A percentile compares a stretch with the other conserved stretches of the same genome.
phyloP scores from a whole-genome alignment of 140 eudicot genomes.

The Oenanthe javanica region DNA sequence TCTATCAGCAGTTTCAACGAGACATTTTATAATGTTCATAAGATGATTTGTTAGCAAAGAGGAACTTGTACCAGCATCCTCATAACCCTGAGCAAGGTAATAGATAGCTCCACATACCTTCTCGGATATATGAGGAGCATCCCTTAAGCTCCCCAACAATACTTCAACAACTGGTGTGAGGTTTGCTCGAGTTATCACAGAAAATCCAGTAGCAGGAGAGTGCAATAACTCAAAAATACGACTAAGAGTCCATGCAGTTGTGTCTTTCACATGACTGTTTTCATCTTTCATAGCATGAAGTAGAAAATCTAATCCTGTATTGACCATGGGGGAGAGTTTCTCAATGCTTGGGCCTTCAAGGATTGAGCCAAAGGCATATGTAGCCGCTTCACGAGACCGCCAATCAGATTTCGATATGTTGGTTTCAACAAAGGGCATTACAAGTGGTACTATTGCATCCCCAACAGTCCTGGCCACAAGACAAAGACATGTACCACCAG shows the following conservation, averaged over 20 bases:
- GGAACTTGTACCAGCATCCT: slow-evolving; percentile 14
- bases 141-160: slow-evolving; percentile 7
- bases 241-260: slow-evolving; percentile 89
- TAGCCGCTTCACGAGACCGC: slow-evolving; percentile 68
- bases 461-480: slow-evolving; percentile 16
- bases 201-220: slow-evolving; percentile 9
- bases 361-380: slow-evolving; percentile 17
- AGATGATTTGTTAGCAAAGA: slow-evolving; percentile 8
- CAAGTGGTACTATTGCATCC: slow-evolving; percentile 10
- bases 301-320: slow-evolving; percentile 6
- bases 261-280: slow-evolving; percentile 81
- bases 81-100: slow-evolving; percentile 12
- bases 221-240: slow-evolving; percentile 79
- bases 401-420: slow-evolving; percentile 12
- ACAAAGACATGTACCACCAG: slow-evolving; percentile 14
- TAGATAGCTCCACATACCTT: slow-evolving; percentile 15
- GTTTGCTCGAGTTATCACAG: slow-evolving; percentile 4
- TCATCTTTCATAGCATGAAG: slow-evolving; percentile 20
- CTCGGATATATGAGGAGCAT: slow-evolving; percentile 14
- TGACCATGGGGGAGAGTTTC: slow-evolving; percentile 13
- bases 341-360: slow-evolving; percentile 15
- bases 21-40: slow-evolving; percentile 3
- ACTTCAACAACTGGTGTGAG: slow-evolving; percentile 5
- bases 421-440: slow-evolving; percentile 9
- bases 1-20: slow-evolving; percentile 5